A percentile compares a stretch with the other conserved stretches of the same genome.
phyloP scores from a whole-genome alignment of 129 eudicot species.

The Calendula officinalis region DNA sequence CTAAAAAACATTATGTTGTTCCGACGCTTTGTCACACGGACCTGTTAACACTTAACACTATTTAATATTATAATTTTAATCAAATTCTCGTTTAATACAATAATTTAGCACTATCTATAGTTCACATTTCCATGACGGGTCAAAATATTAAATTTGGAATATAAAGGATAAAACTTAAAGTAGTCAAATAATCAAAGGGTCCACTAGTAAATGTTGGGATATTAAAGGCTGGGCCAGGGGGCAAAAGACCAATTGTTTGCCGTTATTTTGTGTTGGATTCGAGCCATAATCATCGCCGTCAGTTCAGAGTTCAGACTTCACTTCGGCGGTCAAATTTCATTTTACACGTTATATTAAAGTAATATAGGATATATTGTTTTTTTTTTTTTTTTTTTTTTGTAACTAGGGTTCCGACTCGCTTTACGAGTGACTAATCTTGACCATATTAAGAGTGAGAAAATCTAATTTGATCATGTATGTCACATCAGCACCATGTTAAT shows the following conservation, averaged over 20 bases:
- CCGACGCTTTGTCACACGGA: too few species aligned
- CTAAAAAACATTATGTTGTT: too few species aligned
- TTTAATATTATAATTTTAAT: not conserved
- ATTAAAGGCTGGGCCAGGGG: constrained; percentile 16
- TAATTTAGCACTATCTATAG: not conserved
- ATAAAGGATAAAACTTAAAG: not conserved
- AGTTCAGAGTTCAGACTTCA: constrained; percentile 19
- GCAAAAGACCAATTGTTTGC: constrained; percentile 12
- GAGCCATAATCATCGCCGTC: constrained; percentile 27
- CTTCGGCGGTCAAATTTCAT: constrained; percentile 3
- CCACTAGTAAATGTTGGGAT: not conserved
- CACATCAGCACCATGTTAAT: too few species aligned
- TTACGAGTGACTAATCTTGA: too few species aligned
- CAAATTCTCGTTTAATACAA: not conserved
- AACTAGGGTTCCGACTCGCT: too few species aligned
- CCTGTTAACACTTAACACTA: not conserved
- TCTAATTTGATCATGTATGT: too few species aligned
- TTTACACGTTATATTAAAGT: not conserved
- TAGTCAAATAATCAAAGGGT: not conserved
- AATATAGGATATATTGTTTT: not conserved
- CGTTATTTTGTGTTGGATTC: constrained; percentile 22
- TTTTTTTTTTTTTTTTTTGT: too few species aligned
- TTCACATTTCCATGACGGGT: not conserved
- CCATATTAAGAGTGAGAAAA: too few species aligned
- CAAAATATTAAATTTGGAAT: not conserved